These are phyloP conservation scores for Anthoceros angustus DNA, from an alignment of 225 moss, liverwort and hornwort genomes.

Conservation along the genomic window DNA sequence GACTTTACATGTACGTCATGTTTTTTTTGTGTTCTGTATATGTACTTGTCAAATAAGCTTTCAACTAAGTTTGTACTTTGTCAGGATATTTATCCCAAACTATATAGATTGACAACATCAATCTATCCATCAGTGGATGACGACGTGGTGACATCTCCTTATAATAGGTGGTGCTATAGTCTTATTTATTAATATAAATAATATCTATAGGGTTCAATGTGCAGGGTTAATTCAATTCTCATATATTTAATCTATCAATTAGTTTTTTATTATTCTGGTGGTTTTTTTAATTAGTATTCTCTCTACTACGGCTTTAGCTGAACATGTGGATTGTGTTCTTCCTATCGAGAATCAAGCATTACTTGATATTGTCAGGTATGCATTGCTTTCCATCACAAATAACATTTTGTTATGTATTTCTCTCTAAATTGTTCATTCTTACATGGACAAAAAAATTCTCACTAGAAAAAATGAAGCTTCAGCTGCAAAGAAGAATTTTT, in stretches of 20 bases:
- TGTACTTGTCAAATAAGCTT: not conserved
- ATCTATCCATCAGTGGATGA: conserved; percentile 74
- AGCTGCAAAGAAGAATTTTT: not conserved
- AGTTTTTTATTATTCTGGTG: no score
- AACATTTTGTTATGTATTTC: no score
- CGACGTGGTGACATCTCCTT: conserved; percentile 86
- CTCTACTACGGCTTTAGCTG: conserved; percentile 43
- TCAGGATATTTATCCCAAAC: conserved; percentile 84
- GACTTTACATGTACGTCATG: conserved; percentile 52
- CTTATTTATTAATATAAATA: not conserved
- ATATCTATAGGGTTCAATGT: not conserved
- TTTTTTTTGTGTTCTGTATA: not conserved
- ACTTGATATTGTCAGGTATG: conserved; percentile 55
- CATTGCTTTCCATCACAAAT: no score
- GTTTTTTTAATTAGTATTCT: conserved; percentile 31
- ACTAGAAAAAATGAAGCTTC: not conserved
- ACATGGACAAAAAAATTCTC: no score
- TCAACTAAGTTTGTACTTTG: not conserved
- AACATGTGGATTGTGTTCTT: conserved; percentile 86
- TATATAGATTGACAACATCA: conserved; percentile 65
- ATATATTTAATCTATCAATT: not conserved
- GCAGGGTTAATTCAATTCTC: not conserved
- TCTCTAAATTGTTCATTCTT: not conserved
- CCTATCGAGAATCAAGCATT: conserved; percentile 89
- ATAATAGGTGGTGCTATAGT: conserved; percentile 45